A percentile compares a stretch with the other conserved stretches of the same genome.
These are phyloP conservation scores for Amyloporia xantha DNA, from an alignment of 768 basidiomycete species.

Conservation along the genomic window DNA sequence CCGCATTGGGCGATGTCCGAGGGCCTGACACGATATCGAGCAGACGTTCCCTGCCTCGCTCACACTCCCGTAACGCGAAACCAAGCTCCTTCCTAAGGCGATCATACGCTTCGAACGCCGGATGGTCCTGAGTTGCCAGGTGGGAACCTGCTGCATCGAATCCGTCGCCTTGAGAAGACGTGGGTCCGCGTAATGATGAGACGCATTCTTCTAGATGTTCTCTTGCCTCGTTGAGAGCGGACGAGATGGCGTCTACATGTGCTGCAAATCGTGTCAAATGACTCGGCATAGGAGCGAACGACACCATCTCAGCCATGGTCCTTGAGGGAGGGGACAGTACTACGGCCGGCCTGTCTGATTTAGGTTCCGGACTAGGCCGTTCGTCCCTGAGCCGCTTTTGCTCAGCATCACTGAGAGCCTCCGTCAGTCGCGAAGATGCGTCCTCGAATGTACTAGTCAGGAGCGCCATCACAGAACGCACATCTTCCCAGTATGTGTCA, in stretches of 20 bases:
- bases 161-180: not conserved
- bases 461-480: conserved; percentile 64
- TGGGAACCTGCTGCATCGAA: conserved; percentile 2
- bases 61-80: conserved; percentile 72
- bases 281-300: conserved; percentile 72
- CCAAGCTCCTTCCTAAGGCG: conserved; percentile 71
- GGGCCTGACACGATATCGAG: conserved; percentile 46
- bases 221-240: conserved; percentile 65
- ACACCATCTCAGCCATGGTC: conserved; percentile 25
- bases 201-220: conserved; percentile 63
- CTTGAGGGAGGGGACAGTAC: conserved; percentile 1
- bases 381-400: conserved; percentile 44
- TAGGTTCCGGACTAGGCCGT: conserved; percentile 35
- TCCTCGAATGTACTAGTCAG: conserved; percentile 64
- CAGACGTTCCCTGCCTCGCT: conserved; percentile 65
- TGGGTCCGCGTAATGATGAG: conserved; percentile 38
- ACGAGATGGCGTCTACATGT: conserved; percentile 65
- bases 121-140: conserved; percentile 20
- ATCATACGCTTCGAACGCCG: conserved; percentile 67
- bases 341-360: not conserved
- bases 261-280: conserved; percentile 63
- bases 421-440: conserved; percentile 51
- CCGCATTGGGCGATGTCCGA: conserved; percentile 17
- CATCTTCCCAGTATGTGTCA: conserved; percentile 81
- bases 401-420: conserved; percentile 58